These are phyloP conservation scores for Myrica gale DNA, from an alignment of 306 rosid species.

Conservation along the genomic window DNA sequence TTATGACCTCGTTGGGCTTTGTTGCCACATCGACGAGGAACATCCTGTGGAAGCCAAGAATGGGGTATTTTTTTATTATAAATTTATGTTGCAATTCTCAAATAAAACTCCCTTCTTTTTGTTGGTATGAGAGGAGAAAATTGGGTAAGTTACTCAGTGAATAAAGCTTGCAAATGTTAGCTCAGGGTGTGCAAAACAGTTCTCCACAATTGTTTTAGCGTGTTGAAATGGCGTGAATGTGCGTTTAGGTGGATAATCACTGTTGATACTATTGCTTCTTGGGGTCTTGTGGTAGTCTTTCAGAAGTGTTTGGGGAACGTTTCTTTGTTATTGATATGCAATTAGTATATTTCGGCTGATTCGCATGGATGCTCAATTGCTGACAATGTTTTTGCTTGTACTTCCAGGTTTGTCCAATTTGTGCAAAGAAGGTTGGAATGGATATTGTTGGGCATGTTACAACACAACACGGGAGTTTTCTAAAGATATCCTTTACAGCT, in stretches of 20 bases:
- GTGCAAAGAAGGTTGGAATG: constrained; percentile 62
- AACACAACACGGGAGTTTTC: constrained; percentile 69
- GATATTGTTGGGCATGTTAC: constrained; percentile 76
- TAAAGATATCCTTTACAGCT: constrained; percentile 74
- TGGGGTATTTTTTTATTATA: constrained; percentile 45
- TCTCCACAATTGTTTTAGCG: not conserved
- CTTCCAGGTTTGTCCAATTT: constrained; percentile 81
- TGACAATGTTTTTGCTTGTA: constrained; percentile 8
- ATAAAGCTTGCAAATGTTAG: not conserved
- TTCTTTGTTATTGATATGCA: not conserved
- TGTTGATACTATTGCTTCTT: too few relatives aligned
- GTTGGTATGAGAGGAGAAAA: too few relatives aligned
- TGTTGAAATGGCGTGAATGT: not conserved
- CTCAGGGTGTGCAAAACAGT: not conserved
- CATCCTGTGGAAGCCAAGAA: constrained; percentile 65
- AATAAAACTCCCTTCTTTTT: not conserved
- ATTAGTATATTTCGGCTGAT: constrained; percentile 7
- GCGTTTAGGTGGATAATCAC: too few relatives aligned
- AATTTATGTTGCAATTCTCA: not conserved
- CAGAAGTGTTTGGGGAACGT: not conserved
- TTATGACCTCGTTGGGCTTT: constrained; percentile 76
- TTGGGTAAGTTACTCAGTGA: not conserved
- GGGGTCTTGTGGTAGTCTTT: not conserved
- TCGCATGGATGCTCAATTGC: constrained; percentile 14
- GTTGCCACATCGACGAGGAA: constrained; percentile 82